Base-by-base conservation (phyloP, 768 basidiomycete species). In the Serendipita vermifera region DNA sequence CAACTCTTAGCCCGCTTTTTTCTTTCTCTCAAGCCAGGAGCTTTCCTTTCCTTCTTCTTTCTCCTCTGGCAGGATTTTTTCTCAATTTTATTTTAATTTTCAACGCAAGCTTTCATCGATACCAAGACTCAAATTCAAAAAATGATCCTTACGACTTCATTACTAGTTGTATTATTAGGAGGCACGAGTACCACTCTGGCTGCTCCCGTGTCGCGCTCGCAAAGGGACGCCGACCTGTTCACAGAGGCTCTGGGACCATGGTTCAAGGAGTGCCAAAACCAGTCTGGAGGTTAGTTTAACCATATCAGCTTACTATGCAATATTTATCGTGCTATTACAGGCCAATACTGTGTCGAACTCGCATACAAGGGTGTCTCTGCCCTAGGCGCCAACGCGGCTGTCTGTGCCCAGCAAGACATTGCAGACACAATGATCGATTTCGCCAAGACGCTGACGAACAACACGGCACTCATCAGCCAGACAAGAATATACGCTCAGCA, bases 401-500 rank as follows among this genome's bases (percentile, higher is more conserved):
- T n/a, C n/a, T n/a, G n/a, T n/a, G n/a, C n/a, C n/a, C n/a, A n/a
- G n/a, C n/a, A n/a, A n/a, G n/a, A n/a, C n/a, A n/a, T n/a, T n/a
- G n/a, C n/a, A n/a, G n/a, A n/a, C n/a, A n/a, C n/a, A n/a, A n/a
- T n/a, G n/a, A n/a, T n/a, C n/a, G n/a, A n/a, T n/a, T n/a, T n/a
- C n/a, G n/a, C n/a, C n/a, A n/a, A n/a, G n/a, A n/a, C n/a, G n/a
- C n/a, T n/a, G n/a, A n/a, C n/a, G n/a, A n/a, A n/a, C n/a, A n/a
- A n/a, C n/a, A n/a, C n/a, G n/a, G n/a, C n/a, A n/a, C 76, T 78
- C 75, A 78, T 80, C 65, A 65, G 58, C 29, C 64, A 75, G 33
- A 67, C 79, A 3, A 77, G 79, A 61, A 70, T 80, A 38, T 81
- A 77, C 57, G 70, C 62, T 3, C 78, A 80, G 65, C 79, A 80